phyloP scores from a whole-genome alignment of 139 green algal genomes.

The Chlorella sp. region DNA sequence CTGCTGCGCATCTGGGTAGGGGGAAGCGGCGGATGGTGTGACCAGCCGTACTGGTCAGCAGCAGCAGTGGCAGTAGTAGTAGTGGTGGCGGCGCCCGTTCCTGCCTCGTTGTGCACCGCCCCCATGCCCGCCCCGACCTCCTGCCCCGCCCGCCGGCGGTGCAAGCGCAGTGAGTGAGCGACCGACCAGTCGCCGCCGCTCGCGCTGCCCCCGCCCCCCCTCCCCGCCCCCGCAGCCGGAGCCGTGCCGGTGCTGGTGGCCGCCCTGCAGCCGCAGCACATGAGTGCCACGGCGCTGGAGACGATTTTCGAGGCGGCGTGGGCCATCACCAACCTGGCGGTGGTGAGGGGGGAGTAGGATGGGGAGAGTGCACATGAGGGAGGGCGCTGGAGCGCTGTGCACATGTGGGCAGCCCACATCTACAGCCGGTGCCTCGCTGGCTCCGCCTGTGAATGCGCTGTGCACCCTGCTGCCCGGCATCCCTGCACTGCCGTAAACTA shows the following conservation, averaged over 20 bases:
- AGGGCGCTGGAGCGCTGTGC: neutral
- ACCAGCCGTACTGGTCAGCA: neutral
- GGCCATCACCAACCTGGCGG: constrained; percentile 56
- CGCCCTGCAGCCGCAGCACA: constrained; percentile 37
- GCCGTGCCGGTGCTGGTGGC: constrained; percentile 39
- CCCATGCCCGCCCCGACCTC: neutral
- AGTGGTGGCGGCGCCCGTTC: neutral
- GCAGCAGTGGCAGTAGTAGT: neutral
- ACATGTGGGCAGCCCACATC: no score
- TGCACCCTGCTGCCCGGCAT: no score
- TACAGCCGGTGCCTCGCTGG: no score
- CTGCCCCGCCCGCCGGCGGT: neutral
- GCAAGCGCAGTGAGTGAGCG: neutral
- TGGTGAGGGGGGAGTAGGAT: neutral
- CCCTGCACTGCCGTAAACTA: no score
- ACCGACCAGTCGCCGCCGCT: neutral
- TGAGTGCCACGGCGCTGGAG: constrained; percentile 25
- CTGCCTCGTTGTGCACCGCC: neutral
- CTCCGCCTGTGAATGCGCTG: no score
- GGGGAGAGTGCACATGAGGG: neutral
- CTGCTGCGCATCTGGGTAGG: no score
- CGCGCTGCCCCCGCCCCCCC: constrained; percentile 4
- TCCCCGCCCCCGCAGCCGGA: constrained; percentile 16
- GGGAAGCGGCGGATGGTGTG: no score
- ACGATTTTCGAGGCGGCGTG: constrained; percentile 57